Base-by-base conservation (phyloP, 192 early-diverging fungal species). In the Gryganskiella cystojenkinii region DNA sequence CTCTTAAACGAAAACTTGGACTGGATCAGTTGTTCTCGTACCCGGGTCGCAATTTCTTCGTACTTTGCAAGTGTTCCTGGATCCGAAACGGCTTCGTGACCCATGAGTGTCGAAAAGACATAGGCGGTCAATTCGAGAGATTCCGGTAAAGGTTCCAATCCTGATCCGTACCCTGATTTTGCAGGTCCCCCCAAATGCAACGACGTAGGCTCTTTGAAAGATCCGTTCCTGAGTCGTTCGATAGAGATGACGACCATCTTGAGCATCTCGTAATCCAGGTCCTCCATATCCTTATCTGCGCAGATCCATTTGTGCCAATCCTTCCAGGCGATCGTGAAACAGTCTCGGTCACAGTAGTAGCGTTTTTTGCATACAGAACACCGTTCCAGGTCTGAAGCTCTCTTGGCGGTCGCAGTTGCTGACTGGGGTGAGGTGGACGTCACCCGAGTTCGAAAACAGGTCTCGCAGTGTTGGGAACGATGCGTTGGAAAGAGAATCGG, bases 241-340 rank as follows among this genome's bases (percentile, higher is more conserved):
- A 80, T 64, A 45, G 76, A 63, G 19, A 86, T 60, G 34, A 72
- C 67, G 14, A 86, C 67, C 55, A 79, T 80, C 60, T 86, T 81
- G 11, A 86, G 67, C 84, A 86, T 86, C 49, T 80, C 80, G 27
- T 70, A 64, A 27, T 84, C 83, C 50, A 84, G 52, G 28, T 78
- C 66, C 15, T 78, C 65, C 61, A 44, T 50, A 28, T 78, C 67
- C 43, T 69, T 69, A 31, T 69, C 61, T 1, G 61, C 19, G 44
- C 74, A 78, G 50, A 69, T 64, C 65, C 74, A 78, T n/a, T 56
- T 54, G 24, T 78, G 74, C 74, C 74, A 78, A 8, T 66, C 67
- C 50, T 69, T 78, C 74, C 74, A 78, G 5, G 74, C 74, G 13
- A 54, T 40, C 1, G 74, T 64, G 30, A 78, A 78, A 31, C 74